Percentiles rank a stretch among this genome's conserved stretches.
Conservation (phyloP, 257 asterid species). For the Solanum paucissectum region DNA sequence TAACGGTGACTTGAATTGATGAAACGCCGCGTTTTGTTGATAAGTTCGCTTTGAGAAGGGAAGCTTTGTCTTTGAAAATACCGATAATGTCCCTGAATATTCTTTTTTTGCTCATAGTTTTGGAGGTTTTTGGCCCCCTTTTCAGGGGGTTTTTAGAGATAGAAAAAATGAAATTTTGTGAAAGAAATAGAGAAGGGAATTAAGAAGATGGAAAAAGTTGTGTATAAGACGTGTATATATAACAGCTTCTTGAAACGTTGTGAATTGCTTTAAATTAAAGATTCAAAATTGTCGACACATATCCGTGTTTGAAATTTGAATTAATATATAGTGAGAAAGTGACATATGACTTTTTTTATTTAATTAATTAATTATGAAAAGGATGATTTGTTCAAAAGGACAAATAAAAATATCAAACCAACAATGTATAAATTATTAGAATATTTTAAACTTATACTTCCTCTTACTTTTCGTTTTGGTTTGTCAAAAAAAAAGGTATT, state of each 20-base stretch:
- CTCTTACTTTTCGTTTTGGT: too few species aligned
- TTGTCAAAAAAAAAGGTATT: too few species aligned
- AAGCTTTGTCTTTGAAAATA: conserved; percentile 24
- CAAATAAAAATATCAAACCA: neutral
- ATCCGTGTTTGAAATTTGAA: neutral
- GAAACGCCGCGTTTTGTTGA: conserved; percentile 15
- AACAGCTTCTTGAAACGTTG: neutral
- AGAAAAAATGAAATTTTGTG: neutral
- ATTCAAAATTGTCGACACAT: neutral
- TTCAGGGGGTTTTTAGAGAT: neutral
- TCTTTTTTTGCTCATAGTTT: neutral
- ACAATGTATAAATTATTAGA: neutral
- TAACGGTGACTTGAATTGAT: conserved; percentile 9
- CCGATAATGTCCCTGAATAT: conserved; percentile 15
- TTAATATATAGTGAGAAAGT: neutral
- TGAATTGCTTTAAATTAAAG: neutral
- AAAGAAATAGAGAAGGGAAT: neutral
- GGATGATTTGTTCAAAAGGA: neutral
- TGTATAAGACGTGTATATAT: neutral
- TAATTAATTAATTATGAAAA: neutral
- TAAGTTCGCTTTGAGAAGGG: conserved; percentile 22
- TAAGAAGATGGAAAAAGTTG: neutral
- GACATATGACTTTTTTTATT: neutral
- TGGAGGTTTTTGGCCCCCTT: neutral
- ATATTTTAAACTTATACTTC: neutral